Conservation (phyloP, 1,139 yeast species). For the Sugiyamaella paludigena region DNA sequence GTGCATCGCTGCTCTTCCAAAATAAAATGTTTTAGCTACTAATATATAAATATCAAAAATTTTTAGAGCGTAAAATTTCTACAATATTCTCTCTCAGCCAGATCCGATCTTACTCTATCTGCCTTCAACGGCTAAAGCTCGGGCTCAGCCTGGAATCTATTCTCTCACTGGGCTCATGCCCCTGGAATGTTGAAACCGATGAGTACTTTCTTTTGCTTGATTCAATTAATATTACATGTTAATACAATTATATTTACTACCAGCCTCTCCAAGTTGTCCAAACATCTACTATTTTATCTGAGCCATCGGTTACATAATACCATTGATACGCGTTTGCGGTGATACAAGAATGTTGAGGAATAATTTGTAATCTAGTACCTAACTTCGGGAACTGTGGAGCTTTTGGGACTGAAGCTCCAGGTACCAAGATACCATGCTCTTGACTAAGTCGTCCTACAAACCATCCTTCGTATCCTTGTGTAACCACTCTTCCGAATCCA, state of each 20-base stretch:
- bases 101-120: too few species aligned
- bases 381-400: conserved; percentile 39
- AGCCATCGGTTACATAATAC: conserved; percentile 52
- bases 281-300: conserved; percentile 54
- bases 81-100: too few species aligned
- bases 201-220: too few species aligned
- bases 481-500: conserved; percentile 49
- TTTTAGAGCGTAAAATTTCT: too few species aligned
- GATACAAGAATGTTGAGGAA: conserved; percentile 77
- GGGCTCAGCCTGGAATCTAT: too few species aligned
- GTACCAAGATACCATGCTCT: conserved; percentile 52
- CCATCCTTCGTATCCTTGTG: conserved; percentile 46
- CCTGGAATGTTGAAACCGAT: too few species aligned
- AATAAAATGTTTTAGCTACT: conserved; percentile 36
- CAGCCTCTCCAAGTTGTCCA: conserved; percentile 74
- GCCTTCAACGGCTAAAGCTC: too few species aligned
- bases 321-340: conserved; percentile 63
- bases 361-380: conserved; percentile 54
- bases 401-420: conserved; percentile 43
- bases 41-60: conserved; percentile 43
- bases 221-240: conserved; percentile 20
- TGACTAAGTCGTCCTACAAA: conserved; percentile 52
- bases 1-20: conserved; percentile 30
- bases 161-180: too few species aligned
- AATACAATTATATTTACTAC: conserved; percentile 37